Conservation (phyloP, 2,329 filamentous ascomycete species). For the Penicillium verrucosum region DNA sequence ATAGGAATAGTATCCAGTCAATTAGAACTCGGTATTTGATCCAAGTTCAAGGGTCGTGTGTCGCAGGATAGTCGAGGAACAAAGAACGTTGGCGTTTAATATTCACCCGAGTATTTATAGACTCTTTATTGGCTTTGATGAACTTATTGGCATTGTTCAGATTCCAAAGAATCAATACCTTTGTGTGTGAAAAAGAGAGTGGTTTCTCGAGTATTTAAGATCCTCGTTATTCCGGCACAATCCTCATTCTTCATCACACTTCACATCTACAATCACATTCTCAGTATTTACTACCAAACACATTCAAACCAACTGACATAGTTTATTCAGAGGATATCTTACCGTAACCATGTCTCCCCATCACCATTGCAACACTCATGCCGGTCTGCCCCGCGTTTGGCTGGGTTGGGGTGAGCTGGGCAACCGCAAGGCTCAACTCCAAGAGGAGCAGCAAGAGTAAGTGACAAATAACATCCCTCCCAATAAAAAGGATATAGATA, state of each 20-base stretch:
- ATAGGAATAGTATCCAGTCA: neutral
- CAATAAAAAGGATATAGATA: neutral
- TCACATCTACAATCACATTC: neutral
- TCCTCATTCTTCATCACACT: neutral
- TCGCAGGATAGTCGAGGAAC: neutral
- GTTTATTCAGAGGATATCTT: neutral
- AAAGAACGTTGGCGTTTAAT: neutral
- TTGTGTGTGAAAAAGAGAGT: neutral
- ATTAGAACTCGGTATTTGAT: neutral
- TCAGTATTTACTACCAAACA: neutral
- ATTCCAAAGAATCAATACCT: neutral
- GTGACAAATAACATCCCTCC: neutral
- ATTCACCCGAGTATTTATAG: neutral
- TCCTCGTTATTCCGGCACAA: neutral
- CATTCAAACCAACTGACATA: neutral
- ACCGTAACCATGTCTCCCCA: neutral
- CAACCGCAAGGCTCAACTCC: constrained; percentile 2
- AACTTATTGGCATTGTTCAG: neutral
- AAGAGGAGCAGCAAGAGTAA: neutral
- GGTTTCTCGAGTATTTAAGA: neutral
- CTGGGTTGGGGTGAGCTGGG: constrained; percentile 5
- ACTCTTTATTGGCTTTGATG: neutral
- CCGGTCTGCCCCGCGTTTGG: constrained; percentile 1
- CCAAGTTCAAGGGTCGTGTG: neutral
- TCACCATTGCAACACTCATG: constrained; percentile 1